A percentile compares a stretch with the other conserved stretches of the same genome.
phyloP scores from a whole-genome alignment of 495 filamentous ascomycete species.

The Bombardia bombarda region DNA sequence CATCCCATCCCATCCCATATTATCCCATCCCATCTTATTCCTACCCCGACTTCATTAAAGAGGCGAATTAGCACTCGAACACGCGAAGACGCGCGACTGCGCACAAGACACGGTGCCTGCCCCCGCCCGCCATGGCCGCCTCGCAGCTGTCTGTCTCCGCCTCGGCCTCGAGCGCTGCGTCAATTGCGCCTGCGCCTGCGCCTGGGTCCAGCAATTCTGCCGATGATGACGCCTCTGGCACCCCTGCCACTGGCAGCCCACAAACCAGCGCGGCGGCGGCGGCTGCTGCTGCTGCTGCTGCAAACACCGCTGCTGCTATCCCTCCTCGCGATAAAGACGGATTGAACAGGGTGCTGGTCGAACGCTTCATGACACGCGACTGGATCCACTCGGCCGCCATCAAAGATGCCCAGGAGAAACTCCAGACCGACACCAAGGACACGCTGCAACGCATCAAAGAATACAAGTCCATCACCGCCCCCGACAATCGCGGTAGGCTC shows the following conservation, averaged over 20 bases:
- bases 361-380: constrained; percentile 74
- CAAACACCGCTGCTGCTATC: constrained; percentile 15
- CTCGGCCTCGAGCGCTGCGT: too few species aligned
- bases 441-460: constrained; percentile 32
- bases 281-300: constrained; percentile 26
- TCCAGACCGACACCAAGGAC: constrained; percentile 32
- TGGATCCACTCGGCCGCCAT: constrained; percentile 58
- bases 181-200: constrained; percentile 10
- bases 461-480: constrained; percentile 38
- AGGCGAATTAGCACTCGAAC: not conserved
- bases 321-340: constrained; percentile 36
- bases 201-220: constrained; percentile 6
- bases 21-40: too few species aligned
- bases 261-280: too few species aligned
- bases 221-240: constrained; percentile 4
- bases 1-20: too few species aligned
- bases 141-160: constrained; percentile 13
- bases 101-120: not conserved
- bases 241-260: too few species aligned
- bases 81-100: not conserved
- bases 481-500: constrained; percentile 25
- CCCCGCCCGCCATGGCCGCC: constrained; percentile 19
- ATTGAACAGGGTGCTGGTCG: constrained; percentile 53
- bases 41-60: too few species aligned
- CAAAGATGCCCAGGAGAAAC: constrained; percentile 33